Conservation (phyloP, 1,284 basidiomycete species). For the Fereydounia khargensis region DNA sequence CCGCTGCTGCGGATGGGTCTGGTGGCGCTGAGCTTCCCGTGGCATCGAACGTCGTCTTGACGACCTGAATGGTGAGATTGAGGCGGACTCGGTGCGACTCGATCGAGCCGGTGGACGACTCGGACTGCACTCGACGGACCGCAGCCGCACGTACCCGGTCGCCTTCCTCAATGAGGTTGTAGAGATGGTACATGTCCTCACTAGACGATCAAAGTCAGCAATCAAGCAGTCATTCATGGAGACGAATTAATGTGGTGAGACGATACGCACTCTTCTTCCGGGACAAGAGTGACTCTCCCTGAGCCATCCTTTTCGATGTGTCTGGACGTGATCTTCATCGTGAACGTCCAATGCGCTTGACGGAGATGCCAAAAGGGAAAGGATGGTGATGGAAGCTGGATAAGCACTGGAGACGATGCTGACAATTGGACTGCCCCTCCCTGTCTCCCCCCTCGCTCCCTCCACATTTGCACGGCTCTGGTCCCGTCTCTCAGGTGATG, state of each 20-base stretch:
- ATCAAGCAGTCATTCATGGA: neutral
- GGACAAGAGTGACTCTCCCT: conserved; percentile 46
- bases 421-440: no score
- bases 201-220: conserved; percentile 7
- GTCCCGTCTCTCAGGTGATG: no score
- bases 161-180: conserved; percentile 80
- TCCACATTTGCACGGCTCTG: no score
- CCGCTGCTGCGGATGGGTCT: conserved; percentile 35
- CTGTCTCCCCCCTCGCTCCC: no score
- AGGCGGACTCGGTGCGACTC: conserved; percentile 84
- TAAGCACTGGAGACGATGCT: no score
- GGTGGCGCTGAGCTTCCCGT: conserved; percentile 41
- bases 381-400: no score
- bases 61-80: conserved; percentile 79
- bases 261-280: conserved; percentile 49
- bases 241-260: neutral
- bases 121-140: conserved; percentile 69
- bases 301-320: conserved; percentile 55
- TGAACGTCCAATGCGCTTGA: no score
- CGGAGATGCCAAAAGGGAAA: no score
- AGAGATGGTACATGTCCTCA: conserved; percentile 99
- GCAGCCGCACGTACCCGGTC: conserved; percentile 87
- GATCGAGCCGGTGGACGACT: conserved; percentile 86
- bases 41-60: conserved; percentile 61
- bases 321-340: conserved; percentile 53